Evolutionary conservation across 2,329 filamentous ascomycete species (phyloP).

Genomic region (Basipetospora chlamydospora): DNA sequence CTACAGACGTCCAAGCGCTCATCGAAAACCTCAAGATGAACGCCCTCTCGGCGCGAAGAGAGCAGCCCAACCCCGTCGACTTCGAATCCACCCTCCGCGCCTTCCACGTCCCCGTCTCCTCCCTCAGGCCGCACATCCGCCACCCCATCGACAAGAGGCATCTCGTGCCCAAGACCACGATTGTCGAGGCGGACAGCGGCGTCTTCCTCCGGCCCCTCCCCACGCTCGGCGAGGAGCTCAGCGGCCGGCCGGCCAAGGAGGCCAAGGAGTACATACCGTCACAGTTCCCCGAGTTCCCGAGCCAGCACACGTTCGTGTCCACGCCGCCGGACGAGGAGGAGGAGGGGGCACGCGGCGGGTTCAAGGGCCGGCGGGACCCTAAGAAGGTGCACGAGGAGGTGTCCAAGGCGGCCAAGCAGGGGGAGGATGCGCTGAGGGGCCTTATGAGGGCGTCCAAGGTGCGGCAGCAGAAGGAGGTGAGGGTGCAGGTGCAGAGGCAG

Average conservation of each 20-base stretch:
- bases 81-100: slow-evolving; percentile 38
- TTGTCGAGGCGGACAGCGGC: background rate
- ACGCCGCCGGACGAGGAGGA: slow-evolving; percentile 33
- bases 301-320: slow-evolving; percentile 48
- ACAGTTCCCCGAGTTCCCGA: slow-evolving; percentile 47
- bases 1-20: slow-evolving; percentile 32
- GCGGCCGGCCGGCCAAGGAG: slow-evolving; percentile 42
- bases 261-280: slow-evolving; percentile 40
- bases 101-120: slow-evolving; percentile 35
- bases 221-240: slow-evolving; percentile 38
- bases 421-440: slow-evolving; percentile 44
- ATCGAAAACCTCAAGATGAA: slow-evolving; percentile 31
- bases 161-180: slow-evolving; percentile 20
- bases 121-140: slow-evolving; percentile 40
- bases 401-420: slow-evolving; percentile 43
- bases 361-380: slow-evolving; percentile 29
- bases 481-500: slow-evolving; percentile 38
- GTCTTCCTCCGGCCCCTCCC: slow-evolving; percentile 26
- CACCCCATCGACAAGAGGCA: slow-evolving; percentile 30
- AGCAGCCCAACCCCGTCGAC: slow-evolving; percentile 39
- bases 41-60: slow-evolving; percentile 34
- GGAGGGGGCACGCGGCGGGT: too few relatives aligned
- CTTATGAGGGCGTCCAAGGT: slow-evolving; percentile 49
- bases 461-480: slow-evolving; percentile 50
- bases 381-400: slow-evolving; percentile 46